Evolutionary conservation across 345 rosid species (phyloP), one percentile per base, ranked within the genome.

Genomic region (Hibiscus syriacus): DNA sequence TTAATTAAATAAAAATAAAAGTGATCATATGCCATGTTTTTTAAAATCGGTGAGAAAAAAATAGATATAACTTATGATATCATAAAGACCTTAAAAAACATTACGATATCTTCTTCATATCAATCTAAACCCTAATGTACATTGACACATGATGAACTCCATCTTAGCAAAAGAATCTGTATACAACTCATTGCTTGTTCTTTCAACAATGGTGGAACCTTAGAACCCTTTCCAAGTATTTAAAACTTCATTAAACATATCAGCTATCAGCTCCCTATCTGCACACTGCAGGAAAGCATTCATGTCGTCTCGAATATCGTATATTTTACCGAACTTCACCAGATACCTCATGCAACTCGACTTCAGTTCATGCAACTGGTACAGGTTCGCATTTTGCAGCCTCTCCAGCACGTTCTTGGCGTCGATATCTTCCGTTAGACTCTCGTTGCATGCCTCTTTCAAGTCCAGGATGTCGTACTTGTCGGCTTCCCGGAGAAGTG

Each of bases 251-350:
- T 87, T 80, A 76, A 93, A 93, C 69, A 93, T 73, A 79, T 93
- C 91, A 14, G 89, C 79, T 27, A 93, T 74, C 61, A 93, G 80
- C 29, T 90, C 97, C 79, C 94, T 79, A 29, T 93, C 96, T 2
- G 94, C 96, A 55, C 70, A 78, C 58, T 77, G 90, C 84, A 93
- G 67, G 81, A 90, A 93, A 23, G 75, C 66, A 34, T 74, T 85
- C 70, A 93, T 82, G 46, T 93, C 97, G 10, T 88, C 94, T 6
- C 76, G 81, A 38, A 93, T 90, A 65, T 93, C 98, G 30, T 68
- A 89, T 79, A 93, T 84, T 80, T 90, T 90, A 59, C 96, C 92
- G 68, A 93, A 93, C 87, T 81, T 90, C 85, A 90, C 92, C 16
- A 90, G 97, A 80, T 93, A 93, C 72, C 65, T 70, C 96, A 87